Base-by-base conservation (phyloP, 371 early-diverging fungal species). In the Chytridium lagenaria region DNA sequence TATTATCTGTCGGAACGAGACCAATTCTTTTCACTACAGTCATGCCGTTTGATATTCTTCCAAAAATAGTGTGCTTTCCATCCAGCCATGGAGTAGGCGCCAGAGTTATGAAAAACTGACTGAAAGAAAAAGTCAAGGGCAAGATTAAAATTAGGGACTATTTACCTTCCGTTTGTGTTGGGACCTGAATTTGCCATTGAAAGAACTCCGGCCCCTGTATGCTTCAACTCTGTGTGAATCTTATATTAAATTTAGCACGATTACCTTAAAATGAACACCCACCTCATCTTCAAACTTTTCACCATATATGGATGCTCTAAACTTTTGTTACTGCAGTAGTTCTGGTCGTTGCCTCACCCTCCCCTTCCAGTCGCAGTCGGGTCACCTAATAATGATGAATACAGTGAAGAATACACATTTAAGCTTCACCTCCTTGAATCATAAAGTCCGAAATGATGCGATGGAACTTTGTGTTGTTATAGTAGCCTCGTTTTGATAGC, bases 171-270 rank as follows among this genome's bases (percentile, higher is more conserved):
- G 61, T 85, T 85, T 26, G 85, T 85, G 68, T 85, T 83, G 36
- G 81, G 83, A 50, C 99, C 99, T 77, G 94, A 89, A 83, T 99
- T 99, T 73, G 99, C 98, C 98, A 98, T 99, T 72, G 94, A 94
- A 50, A 98, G 79, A 66, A 93, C 79, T 77, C 94, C 93, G 55
- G 88, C 85, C 10, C 89, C 92, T 73, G 90, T 88, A 78, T 98
- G 98, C 68, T 85, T 86, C 51, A 93, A 82, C 72, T 90, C 88
- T 68, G 93, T 92, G 88, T 95, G 69, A 68, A 87, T 55, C 55
- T 55, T 5, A 55, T 44, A 44, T 7, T 16, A 15, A 7, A 10
- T 10, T 7, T 55, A 15, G 26, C 55, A 15, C 26, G 55, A 26
- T 5, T 23, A 26, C 7, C 7, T 19, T 16, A 26, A 16, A 7